These are phyloP conservation scores for Sarcodon aspratus DNA, from an alignment of 768 basidiomycete species.

Conservation along the genomic window DNA sequence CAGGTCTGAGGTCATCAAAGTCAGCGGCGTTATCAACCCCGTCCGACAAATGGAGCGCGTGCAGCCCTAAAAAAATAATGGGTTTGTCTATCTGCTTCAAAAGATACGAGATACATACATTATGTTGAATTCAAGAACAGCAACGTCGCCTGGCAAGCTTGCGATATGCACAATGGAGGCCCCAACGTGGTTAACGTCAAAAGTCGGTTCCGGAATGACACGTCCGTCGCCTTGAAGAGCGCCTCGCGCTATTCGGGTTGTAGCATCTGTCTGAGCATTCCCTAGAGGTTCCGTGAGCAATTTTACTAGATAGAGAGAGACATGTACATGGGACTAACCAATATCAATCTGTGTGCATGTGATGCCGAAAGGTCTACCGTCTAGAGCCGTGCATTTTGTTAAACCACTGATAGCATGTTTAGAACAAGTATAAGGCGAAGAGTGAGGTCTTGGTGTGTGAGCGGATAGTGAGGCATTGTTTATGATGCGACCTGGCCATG, in stretches of 20 bases:
- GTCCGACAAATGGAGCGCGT: conserved; percentile 32
- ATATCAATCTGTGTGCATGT: conserved; percentile 79
- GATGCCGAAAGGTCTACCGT: conserved; percentile 64
- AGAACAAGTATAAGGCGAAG: conserved; percentile 57
- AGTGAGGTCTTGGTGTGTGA: conserved; percentile 54
- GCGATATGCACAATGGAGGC: conserved; percentile 64
- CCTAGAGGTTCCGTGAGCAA: conserved; percentile 25
- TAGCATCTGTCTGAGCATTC: conserved; percentile 61
- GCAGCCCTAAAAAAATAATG: conserved; percentile 24
- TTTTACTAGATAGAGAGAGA: not conserved
- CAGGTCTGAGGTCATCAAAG: not conserved
- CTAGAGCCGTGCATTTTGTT: conserved; percentile 66
- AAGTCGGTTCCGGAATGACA: conserved; percentile 43
- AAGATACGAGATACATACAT: conserved; percentile 37
- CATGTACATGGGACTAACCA: conserved; percentile 29
- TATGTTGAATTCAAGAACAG: conserved; percentile 61
- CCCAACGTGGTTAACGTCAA: conserved; percentile 66
- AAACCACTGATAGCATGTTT: conserved; percentile 76
- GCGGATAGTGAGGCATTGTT: conserved; percentile 81
- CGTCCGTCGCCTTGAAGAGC: conserved; percentile 62
- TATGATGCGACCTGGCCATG: conserved; percentile 52
- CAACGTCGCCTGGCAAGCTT: conserved; percentile 53
- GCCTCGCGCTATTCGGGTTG: conserved; percentile 31
- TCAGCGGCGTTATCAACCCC: conserved; percentile 28
- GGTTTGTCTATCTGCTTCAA: not conserved